A percentile compares a stretch with the other conserved stretches of the same genome.
Evolutionary conservation across 2,329 filamentous ascomycete genomes (phyloP).

Genomic region (Pseudogymnoascus sp.): DNA sequence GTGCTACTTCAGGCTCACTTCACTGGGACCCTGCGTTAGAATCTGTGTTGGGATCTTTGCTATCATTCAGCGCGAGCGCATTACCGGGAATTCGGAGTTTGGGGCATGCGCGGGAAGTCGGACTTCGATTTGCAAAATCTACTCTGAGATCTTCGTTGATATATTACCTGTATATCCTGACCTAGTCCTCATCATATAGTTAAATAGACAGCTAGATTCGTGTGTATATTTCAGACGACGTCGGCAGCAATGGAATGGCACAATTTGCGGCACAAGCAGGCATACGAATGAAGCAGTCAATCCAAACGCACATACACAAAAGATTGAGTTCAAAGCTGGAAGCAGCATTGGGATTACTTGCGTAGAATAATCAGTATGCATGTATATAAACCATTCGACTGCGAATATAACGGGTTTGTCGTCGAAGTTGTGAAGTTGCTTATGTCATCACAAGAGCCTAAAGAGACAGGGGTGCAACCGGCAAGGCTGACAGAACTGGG

Average conservation of each 20-base stretch:
- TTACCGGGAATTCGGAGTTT: background rate
- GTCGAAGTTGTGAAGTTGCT: background rate
- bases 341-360: background rate
- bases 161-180: background rate
- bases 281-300: background rate
- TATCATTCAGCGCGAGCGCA: background rate
- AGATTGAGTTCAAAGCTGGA: background rate
- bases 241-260: background rate
- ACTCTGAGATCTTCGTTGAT: background rate
- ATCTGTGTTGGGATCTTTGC: background rate
- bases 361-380: background rate
- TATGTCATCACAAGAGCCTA: background rate
- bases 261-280: background rate
- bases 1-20: background rate
- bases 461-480: background rate
- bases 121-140: background rate
- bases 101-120: background rate
- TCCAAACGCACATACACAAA: background rate
- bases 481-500: slow-evolving; percentile 3
- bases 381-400: background rate
- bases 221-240: background rate
- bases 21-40: background rate
- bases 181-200: background rate
- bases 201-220: background rate
- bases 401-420: background rate